Conservation (phyloP, 2,329 filamentous ascomycete genomes). For the Gyromitra esculenta region DNA sequence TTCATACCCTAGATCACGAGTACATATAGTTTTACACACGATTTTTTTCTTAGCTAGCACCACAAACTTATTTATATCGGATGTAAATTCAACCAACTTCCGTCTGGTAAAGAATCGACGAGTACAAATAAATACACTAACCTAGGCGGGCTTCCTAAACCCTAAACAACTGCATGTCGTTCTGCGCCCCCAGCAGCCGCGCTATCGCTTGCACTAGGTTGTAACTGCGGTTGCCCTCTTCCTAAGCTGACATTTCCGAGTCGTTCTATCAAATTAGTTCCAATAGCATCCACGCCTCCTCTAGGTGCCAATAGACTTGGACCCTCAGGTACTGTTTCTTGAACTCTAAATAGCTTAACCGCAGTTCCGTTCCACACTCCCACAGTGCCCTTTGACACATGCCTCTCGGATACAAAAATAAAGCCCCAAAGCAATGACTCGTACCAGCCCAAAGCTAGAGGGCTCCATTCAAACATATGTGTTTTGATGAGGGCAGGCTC, state of each 20-base stretch:
- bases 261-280: conserved; percentile 56
- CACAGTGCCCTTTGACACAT: conserved; percentile 83
- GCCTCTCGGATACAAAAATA: conserved; percentile 89
- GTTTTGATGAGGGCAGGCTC: conserved; percentile 79
- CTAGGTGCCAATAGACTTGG: conserved; percentile 84
- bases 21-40: too few species aligned
- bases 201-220: conserved; percentile 15
- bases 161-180: conserved; percentile 25
- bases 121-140: neutral
- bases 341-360: conserved; percentile 88
- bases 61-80: too few species aligned
- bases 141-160: neutral
- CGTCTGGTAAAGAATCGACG: neutral
- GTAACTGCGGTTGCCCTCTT: conserved; percentile 41
- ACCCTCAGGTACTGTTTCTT: conserved; percentile 81
- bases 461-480: conserved; percentile 94
- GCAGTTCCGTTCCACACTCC: conserved; percentile 93
- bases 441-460: conserved; percentile 91
- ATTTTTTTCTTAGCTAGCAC: too few species aligned
- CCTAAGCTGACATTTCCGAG: conserved; percentile 54
- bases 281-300: conserved; percentile 57
- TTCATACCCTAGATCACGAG: too few species aligned
- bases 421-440: conserved; percentile 94
- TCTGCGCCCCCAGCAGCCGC: conserved; percentile 8
- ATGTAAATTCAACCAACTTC: too few species aligned